Conservation (phyloP, 1,139 yeast species). For the Pichiaceae sp. region DNA sequence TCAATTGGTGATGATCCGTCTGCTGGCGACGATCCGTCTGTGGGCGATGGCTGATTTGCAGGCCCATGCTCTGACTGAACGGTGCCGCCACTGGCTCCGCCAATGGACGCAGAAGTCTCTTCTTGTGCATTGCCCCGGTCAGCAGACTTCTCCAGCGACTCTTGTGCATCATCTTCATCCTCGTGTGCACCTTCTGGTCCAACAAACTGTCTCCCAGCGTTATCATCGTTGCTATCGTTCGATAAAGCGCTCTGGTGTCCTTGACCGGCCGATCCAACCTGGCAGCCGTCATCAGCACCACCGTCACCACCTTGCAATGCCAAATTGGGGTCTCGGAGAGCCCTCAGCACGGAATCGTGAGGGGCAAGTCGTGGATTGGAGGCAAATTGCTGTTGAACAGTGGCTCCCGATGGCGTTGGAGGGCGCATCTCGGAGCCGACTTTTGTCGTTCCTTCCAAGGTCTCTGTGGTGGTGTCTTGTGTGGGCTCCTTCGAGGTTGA, state of each 20-base stretch:
- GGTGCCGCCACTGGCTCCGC: not conserved
- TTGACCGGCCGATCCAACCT: no score
- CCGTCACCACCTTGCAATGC: not conserved
- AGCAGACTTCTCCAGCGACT: not conserved
- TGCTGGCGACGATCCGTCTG: no score
- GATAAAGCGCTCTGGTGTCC: conserved; percentile 6
- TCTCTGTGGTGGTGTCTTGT: no score
- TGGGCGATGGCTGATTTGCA: no score
- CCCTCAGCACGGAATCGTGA: conserved; percentile 22
- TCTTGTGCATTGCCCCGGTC: not conserved
- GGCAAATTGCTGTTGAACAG: not conserved
- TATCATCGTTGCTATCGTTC: not conserved
- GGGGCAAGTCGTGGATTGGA: conserved; percentile 10
- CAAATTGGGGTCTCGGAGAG: conserved; percentile 23
- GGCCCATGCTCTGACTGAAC: not conserved
- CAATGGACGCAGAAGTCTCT: not conserved
- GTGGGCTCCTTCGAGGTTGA: no score
- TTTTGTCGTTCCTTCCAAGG: no score
- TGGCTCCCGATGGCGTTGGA: no score
- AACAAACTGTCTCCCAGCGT: not conserved
- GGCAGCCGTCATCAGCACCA: no score
- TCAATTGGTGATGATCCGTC: no score
- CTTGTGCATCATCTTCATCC: not conserved
- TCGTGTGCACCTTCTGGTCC: not conserved
- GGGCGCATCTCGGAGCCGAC: no score